Conservation (phyloP, 805 yeast species). For the Pichia sporocuriosa region DNA sequence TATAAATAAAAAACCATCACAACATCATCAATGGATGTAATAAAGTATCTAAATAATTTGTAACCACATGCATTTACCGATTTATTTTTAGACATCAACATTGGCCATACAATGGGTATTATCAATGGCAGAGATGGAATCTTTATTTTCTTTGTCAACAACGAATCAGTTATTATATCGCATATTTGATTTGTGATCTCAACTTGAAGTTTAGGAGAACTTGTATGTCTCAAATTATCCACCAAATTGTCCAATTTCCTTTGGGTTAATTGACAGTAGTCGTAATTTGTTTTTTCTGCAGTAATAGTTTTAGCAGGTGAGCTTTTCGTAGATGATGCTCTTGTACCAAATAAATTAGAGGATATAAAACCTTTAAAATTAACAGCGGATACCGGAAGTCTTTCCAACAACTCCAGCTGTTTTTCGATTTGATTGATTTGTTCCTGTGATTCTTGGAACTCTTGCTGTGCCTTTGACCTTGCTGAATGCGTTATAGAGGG, state of each 20-base stretch:
- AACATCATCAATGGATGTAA: neutral
- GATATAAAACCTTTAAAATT: too few species aligned
- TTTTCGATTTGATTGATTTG: conserved; percentile 3
- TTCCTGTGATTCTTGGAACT: conserved; percentile 7
- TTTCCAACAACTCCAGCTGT: conserved; percentile 2
- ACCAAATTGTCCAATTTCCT: neutral
- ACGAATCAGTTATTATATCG: neutral
- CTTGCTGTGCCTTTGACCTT: conserved; percentile 7
- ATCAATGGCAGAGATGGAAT: neutral
- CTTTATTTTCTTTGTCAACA: neutral
- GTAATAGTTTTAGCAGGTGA: neutral
- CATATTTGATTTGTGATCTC: conserved; percentile 9
- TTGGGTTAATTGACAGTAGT: neutral
- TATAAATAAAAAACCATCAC: conserved; percentile 4
- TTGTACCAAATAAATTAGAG: neutral
- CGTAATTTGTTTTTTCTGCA: neutral
- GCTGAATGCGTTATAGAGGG: neutral
- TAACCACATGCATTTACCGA: conserved; percentile 9
- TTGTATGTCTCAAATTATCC: neutral
- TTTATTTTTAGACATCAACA: conserved; percentile 6
- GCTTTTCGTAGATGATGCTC: neutral
- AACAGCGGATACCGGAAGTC: neutral
- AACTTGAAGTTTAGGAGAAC: conserved; percentile 4
- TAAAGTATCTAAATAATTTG: conserved; percentile 9
- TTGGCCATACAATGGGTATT: conserved; percentile 8